Evolutionary conservation across 495 filamentous ascomycete genomes (phyloP).

Genomic region (Aspergillus conjunctus): DNA sequence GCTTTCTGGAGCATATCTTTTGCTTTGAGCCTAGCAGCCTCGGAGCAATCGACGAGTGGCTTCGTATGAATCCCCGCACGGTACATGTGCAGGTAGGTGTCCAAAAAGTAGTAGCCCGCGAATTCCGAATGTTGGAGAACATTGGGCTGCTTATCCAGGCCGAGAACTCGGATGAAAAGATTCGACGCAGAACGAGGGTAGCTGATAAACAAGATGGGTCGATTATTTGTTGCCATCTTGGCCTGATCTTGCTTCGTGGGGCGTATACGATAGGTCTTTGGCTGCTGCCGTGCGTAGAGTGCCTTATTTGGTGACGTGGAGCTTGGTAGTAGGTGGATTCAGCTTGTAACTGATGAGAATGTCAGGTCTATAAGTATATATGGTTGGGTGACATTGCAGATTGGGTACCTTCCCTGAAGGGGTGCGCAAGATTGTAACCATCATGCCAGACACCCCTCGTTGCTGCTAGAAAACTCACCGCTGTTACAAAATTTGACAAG

Average conservation of each 20-base stretch:
- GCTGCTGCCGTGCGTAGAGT: background rate
- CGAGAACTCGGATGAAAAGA: constrained; percentile 5
- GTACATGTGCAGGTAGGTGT: background rate
- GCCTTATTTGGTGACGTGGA: background rate
- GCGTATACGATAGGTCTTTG: background rate
- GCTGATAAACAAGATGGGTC: constrained; percentile 1
- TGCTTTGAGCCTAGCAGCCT: background rate
- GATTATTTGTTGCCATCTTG: background rate
- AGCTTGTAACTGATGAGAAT: too few relatives aligned
- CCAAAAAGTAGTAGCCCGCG: constrained; percentile 1
- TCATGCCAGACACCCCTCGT: too few relatives aligned
- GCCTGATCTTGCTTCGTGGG: background rate
- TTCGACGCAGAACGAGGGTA: constrained; percentile 11
- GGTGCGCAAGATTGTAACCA: too few relatives aligned
- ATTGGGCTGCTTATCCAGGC: background rate
- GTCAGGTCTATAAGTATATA: too few relatives aligned
- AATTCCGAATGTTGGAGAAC: background rate
- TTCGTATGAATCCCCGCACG: background rate
- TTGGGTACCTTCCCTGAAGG: too few relatives aligned
- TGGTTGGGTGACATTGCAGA: too few relatives aligned
- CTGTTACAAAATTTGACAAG: too few relatives aligned
- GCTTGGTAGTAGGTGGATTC: too few relatives aligned
- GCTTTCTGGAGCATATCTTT: background rate
- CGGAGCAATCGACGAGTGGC: background rate
- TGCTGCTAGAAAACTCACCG: too few relatives aligned